Base-by-base conservation (phyloP, 371 early-diverging fungal species). In the Actinomortierella ambigua region DNA sequence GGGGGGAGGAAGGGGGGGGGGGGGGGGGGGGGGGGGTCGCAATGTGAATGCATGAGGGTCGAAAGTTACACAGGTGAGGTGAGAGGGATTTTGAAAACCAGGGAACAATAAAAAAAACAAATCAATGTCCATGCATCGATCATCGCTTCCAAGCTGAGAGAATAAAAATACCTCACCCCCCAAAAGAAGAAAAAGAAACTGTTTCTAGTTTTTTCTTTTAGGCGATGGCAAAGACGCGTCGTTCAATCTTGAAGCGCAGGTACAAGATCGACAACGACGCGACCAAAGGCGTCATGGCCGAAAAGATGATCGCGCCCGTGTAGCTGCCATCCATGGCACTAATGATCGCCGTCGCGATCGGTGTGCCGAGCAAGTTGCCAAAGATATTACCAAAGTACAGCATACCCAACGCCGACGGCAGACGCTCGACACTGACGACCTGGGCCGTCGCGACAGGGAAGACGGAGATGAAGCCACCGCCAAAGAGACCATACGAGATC, bases 401-500 rank as follows among this genome's bases (percentile, higher is more conserved):
- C 43, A 87, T 53, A 4, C 87, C 87, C 22, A 83, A 76, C 3
- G 81, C 81, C 0, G 82, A 61, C 1, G 85, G 77, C 22, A 86
- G 55, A 15, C 81, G 76, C 22, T 77, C 84, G 17, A 81, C 49
- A 4, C 85, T 85, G 40, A 85, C 83, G 8, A 82, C 73, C 50
- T 82, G 77, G 0, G 84, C 82, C 0, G 78, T 79, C 15, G 78
- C 85, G 2, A 81, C 82, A 2, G 85, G 81, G 40, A 82, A 73
- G 40, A 86, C 75, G 9, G 76, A 71, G n/a, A 86, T 81, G 40
- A 71, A 71, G 48, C 86, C 86, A 53, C 87, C 83, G 18, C 79
- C 81, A 27, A 78, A 77, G 50, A 83, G 70, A 1, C 86, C 85
- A 53, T 79, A 84, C 27, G 79, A 50, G 22, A 82, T 63, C 71